Conservation (phyloP, 331 rosid genomes). For the Acacia pycnantha region DNA sequence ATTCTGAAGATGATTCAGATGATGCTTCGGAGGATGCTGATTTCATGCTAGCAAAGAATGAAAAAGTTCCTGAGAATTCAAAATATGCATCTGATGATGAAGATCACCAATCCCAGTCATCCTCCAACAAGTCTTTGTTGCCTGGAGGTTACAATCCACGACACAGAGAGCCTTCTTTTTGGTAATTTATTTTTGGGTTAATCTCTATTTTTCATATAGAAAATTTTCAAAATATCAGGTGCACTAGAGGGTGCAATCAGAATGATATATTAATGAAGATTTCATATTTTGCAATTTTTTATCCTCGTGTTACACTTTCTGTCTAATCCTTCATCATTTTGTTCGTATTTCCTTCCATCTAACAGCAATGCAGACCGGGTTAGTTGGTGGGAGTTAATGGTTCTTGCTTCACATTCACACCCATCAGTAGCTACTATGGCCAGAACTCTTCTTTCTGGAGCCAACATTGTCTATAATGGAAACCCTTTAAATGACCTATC, state of each 20-base stretch:
- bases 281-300: not conserved
- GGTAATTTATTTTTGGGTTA: conserved; percentile 46
- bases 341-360: conserved; percentile 10
- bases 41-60: conserved; percentile 49
- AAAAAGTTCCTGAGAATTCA: conserved; percentile 27
- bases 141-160: conserved; percentile 93
- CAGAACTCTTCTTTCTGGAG: conserved; percentile 80
- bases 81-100: conserved; percentile 33
- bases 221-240: not conserved
- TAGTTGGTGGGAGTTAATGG: conserved; percentile 95
- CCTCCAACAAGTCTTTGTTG: conserved; percentile 45
- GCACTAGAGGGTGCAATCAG: not conserved
- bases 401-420: conserved; percentile 90
- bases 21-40: conserved; percentile 63
- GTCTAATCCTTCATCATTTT: not conserved
- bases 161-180: conserved; percentile 83
- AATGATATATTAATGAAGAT: not conserved
- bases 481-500: conserved; percentile 81
- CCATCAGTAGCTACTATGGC: conserved; percentile 98
- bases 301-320: not conserved
- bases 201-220: not conserved
- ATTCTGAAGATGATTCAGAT: conserved; percentile 59
- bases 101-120: conserved; percentile 34
- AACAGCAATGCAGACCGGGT: conserved; percentile 85
- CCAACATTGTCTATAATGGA: conserved; percentile 90